A percentile compares a stretch with the other conserved stretches of the same genome.
These are phyloP conservation scores for Neurospora sp. DNA, from an alignment of 2,329 filamentous ascomycete species.

Conservation along the genomic window DNA sequence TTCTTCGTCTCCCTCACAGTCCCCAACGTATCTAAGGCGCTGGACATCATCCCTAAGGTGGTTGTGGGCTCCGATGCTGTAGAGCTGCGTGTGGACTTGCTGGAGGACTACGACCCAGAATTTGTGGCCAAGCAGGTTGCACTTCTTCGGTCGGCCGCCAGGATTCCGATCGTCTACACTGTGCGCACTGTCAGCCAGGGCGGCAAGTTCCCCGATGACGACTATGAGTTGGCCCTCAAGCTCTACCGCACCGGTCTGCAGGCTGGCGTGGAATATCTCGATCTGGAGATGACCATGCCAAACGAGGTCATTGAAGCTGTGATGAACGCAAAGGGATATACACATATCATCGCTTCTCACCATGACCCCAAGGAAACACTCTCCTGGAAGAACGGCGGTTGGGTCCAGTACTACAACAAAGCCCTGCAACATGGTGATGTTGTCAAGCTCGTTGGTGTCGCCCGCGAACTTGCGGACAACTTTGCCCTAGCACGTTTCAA, in stretches of 20 bases:
- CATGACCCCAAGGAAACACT: conserved; percentile 74
- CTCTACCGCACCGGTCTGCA: conserved; percentile 73
- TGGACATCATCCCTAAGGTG: conserved; percentile 58
- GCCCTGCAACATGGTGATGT: conserved; percentile 85
- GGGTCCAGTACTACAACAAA: conserved; percentile 83
- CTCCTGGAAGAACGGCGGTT: conserved; percentile 87
- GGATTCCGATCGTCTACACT: conserved; percentile 84
- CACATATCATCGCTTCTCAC: conserved; percentile 87
- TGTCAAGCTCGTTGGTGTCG: conserved; percentile 86
- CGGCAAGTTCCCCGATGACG: conserved; percentile 74
- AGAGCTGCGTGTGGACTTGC: conserved; percentile 84
- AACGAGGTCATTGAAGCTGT: conserved; percentile 64
- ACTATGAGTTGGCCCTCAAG: conserved; percentile 57
- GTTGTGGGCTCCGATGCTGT: conserved; percentile 85
- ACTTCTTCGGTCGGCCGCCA: conserved; percentile 60
- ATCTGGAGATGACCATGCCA: conserved; percentile 82
- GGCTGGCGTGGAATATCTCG: conserved; percentile 84
- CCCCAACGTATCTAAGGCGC: conserved; percentile 57
- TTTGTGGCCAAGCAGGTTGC: conserved; percentile 77
- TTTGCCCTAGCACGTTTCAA: conserved; percentile 78
- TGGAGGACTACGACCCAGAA: conserved; percentile 66
- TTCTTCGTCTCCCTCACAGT: conserved; percentile 92
- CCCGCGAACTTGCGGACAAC: conserved; percentile 71
- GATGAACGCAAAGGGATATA: conserved; percentile 55
- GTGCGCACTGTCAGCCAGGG: conserved; percentile 79